A percentile compares a stretch with the other conserved stretches of the same genome.
Conservation (phyloP, 2,329 filamentous ascomycete species). For the Pestalotiopsis sp. region DNA sequence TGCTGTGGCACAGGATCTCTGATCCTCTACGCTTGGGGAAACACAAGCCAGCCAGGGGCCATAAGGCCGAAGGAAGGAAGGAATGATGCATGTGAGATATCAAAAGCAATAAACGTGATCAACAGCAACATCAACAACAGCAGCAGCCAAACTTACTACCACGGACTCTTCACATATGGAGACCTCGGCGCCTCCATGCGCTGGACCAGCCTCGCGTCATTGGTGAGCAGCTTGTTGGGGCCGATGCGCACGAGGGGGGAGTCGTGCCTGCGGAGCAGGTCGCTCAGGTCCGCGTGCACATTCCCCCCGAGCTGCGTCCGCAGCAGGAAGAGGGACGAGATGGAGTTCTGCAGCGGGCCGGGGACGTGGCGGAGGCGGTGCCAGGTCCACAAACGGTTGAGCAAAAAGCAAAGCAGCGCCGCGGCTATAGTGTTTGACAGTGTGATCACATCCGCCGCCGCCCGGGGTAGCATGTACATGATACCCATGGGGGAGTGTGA, state of each 20-base stretch:
- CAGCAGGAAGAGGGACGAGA: conserved; percentile 16
- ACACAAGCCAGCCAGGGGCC: neutral
- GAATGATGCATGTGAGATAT: neutral
- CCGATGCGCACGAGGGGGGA: conserved; percentile 9
- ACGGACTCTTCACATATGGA: conserved; percentile 2
- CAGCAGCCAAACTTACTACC: neutral
- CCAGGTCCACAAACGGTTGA: conserved; percentile 15
- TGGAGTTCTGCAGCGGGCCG: conserved; percentile 16
- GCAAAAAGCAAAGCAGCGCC: conserved; percentile 10
- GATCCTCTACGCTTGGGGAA: neutral
- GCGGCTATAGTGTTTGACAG: conserved; percentile 5
- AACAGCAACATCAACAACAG: neutral
- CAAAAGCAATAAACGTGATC: neutral
- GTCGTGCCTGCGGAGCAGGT: conserved; percentile 16
- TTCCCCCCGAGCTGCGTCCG: conserved; percentile 14
- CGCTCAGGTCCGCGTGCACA: conserved; percentile 14
- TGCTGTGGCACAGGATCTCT: neutral
- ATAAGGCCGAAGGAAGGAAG: neutral
- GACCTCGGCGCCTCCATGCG: conserved; percentile 3
- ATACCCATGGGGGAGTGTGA: neutral
- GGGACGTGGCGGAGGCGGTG: conserved; percentile 17
- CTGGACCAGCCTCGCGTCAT: conserved; percentile 2
- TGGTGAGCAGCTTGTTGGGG: conserved; percentile 8
- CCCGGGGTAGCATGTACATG: neutral
- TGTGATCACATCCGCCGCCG: neutral